Evolutionary conservation across 169 alveolate genomes (phyloP).

Genomic region (Plasmodium reichenowi): DNA sequence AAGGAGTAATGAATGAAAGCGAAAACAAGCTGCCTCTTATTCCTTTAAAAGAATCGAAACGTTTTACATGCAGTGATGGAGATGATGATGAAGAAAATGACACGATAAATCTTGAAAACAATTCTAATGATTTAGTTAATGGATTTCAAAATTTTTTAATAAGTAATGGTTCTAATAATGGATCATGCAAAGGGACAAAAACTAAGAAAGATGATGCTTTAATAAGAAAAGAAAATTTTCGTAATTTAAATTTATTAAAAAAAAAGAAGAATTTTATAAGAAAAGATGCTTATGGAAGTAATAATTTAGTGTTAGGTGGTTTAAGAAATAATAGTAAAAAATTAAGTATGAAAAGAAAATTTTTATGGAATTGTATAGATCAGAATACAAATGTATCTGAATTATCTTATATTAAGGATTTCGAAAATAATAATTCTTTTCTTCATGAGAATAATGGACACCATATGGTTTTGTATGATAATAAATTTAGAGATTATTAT

Average conservation of each 20-base stretch:
- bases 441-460: conserved; percentile 58
- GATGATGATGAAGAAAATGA: conserved; percentile 44
- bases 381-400: conserved; percentile 63
- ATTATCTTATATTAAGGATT: conserved; percentile 44
- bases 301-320: conserved; percentile 27
- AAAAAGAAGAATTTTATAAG: conserved; percentile 31
- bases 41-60: conserved; percentile 57
- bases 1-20: conserved; percentile 21
- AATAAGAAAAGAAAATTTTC: conserved; percentile 38
- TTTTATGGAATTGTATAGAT: conserved; percentile 22
- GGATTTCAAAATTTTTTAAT: conserved; percentile 54
- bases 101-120: conserved; percentile 62
- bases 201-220: conserved; percentile 26
- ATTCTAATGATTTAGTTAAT: conserved; percentile 41
- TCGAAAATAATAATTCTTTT: conserved; percentile 54
- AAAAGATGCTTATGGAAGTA: conserved; percentile 50
- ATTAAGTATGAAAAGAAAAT: conserved; percentile 10
- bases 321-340: conserved; percentile 17
- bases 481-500: conserved; percentile 36
- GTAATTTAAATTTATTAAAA: conserved; percentile 29
- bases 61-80: conserved; percentile 26
- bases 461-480: conserved; percentile 45
- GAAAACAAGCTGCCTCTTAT: conserved; percentile 46
- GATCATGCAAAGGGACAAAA: conserved; percentile 4
- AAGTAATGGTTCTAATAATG: conserved; percentile 20